Evolutionary conservation across 2,329 filamentous ascomycete genomes (phyloP), one percentile per base, ranked within the genome.

Genomic region (Cytospora piceicola): DNA sequence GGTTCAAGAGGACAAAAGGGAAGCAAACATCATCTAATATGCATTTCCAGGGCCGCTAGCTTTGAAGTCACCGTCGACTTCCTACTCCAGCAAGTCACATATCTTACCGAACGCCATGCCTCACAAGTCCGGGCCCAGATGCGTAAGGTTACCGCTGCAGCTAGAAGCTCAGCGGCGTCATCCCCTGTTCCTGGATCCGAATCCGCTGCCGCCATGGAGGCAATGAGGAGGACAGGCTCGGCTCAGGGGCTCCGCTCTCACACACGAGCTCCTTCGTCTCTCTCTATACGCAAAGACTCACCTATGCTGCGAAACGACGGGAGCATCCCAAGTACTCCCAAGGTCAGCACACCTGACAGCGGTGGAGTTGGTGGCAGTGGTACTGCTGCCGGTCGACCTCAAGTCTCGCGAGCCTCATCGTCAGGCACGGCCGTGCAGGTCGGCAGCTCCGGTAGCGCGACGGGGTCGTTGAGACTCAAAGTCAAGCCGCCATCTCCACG

Each of bases 101-200:
- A 93, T 86, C 86, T 98, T 7, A 97, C 95, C 74, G 94, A 98
- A 75, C 85, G 92, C 60, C 93, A 98, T 79, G 86, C 96, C 32
- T 91, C 92, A 0, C 93, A 97, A 75, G 92, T 98, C 57, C 88
- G 92, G 70, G 93, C 91, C 24, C 93, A 97, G 78, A 93, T 98
- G 81, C 88, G 91, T 68, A 95, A 90, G 53, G 87, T 85, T 3
- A 84, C 83, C 8, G 82, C 83, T 3, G 82, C 81, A 27, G 82
- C 84, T 61, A 84, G 84, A 66, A 75, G 79, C 64, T 87, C 87
- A 4, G 78, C 81, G 22, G 82, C 83, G 1, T 82, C 85, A 1
- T 88, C 88, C 2, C 86, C 88, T 2, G 73, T 84, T 20, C 85
- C 84, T 20, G 81, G 82, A 36, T 76, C 81, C 64, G 85, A 82